A percentile compares a stretch with the other conserved stretches of the same genome.
Evolutionary conservation across 257 asterid genomes (phyloP).

Genomic region (Cruciata laevipes): DNA sequence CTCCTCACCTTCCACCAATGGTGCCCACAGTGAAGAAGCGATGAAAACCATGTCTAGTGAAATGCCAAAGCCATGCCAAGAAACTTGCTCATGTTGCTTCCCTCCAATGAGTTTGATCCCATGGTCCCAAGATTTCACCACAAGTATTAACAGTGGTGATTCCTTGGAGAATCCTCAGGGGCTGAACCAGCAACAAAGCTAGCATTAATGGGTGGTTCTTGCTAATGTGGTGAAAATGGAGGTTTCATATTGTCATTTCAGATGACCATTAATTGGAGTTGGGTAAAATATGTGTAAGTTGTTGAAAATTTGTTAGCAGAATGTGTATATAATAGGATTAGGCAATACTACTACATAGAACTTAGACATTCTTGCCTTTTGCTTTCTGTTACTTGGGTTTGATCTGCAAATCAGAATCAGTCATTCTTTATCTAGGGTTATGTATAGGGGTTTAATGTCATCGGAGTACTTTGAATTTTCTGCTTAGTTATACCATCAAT

Average conservation of each 20-base stretch:
- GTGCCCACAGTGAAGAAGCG: neutral
- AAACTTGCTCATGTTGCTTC: constrained; percentile 63
- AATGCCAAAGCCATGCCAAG: constrained; percentile 48
- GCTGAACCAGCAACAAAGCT: constrained; percentile 14
- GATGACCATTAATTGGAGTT: no score
- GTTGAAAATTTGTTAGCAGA: neutral
- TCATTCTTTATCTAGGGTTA: neutral
- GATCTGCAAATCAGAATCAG: neutral
- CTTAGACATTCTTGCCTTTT: neutral
- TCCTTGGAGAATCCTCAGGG: constrained; percentile 10
- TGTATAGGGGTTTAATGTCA: neutral
- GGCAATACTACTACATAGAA: neutral
- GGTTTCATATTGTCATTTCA: no score
- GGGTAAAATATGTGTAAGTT: neutral
- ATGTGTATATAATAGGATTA: neutral
- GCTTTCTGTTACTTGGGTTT: neutral
- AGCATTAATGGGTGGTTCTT: neutral
- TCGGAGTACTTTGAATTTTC: neutral
- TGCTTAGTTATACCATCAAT: no score
- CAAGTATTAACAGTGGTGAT: neutral
- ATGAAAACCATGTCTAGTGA: neutral
- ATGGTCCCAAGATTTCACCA: constrained; percentile 32
- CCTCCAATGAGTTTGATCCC: constrained; percentile 66
- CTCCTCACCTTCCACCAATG: constrained; percentile 20
- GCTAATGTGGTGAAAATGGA: neutral